phyloP scores from a whole-genome alignment of 805 yeast genomes.

The Suhomyces sp. region DNA sequence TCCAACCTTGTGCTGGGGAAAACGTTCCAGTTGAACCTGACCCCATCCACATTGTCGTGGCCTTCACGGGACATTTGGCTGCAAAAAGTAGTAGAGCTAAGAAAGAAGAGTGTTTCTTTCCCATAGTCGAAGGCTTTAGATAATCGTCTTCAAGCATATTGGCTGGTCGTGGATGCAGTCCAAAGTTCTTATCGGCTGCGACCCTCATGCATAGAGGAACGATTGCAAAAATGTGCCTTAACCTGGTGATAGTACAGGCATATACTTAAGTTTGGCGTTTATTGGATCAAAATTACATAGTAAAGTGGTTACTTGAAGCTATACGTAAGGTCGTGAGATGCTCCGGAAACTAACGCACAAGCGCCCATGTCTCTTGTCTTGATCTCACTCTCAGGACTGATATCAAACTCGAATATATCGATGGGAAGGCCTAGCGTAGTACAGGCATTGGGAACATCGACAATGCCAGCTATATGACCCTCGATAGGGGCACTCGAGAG shows the following conservation, averaged over 20 bases:
- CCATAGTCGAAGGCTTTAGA: too few relatives aligned
- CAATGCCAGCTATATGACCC: constrained; percentile 53
- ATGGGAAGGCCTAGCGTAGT: constrained; percentile 52
- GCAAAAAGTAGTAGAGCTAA: too few relatives aligned
- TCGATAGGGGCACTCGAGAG: constrained; percentile 50
- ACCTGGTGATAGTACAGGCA: too few relatives aligned
- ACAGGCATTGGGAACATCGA: constrained; percentile 53
- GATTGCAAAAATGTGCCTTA: too few relatives aligned
- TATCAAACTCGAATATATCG: constrained; percentile 52
- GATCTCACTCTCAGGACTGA: constrained; percentile 36
- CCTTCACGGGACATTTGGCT: constrained; percentile 2
- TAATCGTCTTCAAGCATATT: neutral
- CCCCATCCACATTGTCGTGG: constrained; percentile 58
- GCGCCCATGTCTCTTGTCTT: constrained; percentile 30
- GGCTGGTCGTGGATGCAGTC: neutral
- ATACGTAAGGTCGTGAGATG: constrained; percentile 14
- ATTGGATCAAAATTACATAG: too few relatives aligned
- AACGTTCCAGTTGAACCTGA: constrained; percentile 72
- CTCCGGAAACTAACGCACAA: constrained; percentile 36
- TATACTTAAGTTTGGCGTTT: too few relatives aligned
- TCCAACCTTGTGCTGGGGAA: constrained; percentile 42
- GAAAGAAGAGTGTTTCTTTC: too few relatives aligned
- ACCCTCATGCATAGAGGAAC: too few relatives aligned
- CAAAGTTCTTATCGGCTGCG: constrained; percentile 1
- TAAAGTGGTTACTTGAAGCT: constrained; percentile 10